These are phyloP conservation scores for Leccinum longicurvipes DNA, from an alignment of 768 basidiomycete species.

Conservation along the genomic window DNA sequence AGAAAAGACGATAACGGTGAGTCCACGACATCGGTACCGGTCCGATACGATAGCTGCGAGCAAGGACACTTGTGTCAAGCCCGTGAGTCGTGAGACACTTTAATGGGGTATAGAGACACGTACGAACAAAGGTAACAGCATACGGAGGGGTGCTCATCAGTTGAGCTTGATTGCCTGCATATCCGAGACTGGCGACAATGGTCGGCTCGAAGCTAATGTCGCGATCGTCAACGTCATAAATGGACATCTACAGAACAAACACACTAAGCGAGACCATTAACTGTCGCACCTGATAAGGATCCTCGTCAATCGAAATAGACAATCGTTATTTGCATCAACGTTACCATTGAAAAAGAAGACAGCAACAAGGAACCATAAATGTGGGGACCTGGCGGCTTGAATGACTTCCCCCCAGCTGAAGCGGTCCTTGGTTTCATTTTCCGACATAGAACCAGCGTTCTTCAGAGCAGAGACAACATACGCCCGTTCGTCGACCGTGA, in stretches of 20 bases:
- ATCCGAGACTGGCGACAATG: slow-evolving; percentile 63
- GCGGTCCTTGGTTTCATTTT: slow-evolving; percentile 40
- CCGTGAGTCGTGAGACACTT: background rate
- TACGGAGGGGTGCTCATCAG: slow-evolving; percentile 34
- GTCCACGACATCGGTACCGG: slow-evolving; percentile 48
- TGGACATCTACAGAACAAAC: background rate
- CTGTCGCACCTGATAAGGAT: slow-evolving; percentile 12
- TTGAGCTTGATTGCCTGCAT: slow-evolving; percentile 45
- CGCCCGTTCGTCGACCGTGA: slow-evolving; percentile 46
- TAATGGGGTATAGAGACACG: background rate
- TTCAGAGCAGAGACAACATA: slow-evolving; percentile 37
- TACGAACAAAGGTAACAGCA: slow-evolving; percentile 18
- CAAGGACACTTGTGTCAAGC: slow-evolving; percentile 30
- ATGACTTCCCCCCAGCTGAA: slow-evolving; percentile 60
- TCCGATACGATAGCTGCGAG: slow-evolving; percentile 50
- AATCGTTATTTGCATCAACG: background rate
- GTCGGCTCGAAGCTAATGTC: too few species aligned
- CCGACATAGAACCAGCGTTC: slow-evolving; percentile 30
- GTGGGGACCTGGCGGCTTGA: slow-evolving; percentile 47
- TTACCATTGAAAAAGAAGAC: slow-evolving; percentile 53
- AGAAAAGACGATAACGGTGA: slow-evolving; percentile 42
- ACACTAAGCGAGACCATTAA: slow-evolving; percentile 25
- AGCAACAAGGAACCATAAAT: slow-evolving; percentile 45
- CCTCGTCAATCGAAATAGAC: background rate
- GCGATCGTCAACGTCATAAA: too few species aligned